phyloP scores from a whole-genome alignment of 2,329 filamentous ascomycete genomes.

The Colletotrichum magnum region DNA sequence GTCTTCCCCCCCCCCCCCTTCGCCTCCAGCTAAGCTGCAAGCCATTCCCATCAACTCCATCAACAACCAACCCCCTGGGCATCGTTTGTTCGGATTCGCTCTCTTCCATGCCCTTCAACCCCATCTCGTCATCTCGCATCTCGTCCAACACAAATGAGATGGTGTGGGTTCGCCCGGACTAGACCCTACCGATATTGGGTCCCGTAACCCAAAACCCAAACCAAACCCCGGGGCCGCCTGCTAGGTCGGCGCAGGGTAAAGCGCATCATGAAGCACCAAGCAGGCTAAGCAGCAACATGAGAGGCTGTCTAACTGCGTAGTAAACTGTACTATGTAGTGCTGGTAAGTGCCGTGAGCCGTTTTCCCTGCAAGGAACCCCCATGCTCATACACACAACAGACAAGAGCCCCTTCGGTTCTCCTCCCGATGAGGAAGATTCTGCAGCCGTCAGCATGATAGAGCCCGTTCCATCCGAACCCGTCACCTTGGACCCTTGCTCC shows the following conservation, averaged over 20 bases:
- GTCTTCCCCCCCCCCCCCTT: slow-evolving; percentile 8
- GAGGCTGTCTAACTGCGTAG: no score
- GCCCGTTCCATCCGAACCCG: slow-evolving; percentile 21
- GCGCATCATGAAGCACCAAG: neutral
- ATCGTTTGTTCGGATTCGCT: slow-evolving; percentile 3
- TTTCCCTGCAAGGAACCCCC: neutral
- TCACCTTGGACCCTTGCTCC: neutral
- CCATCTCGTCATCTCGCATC: slow-evolving; percentile 18
- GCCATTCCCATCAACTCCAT: no score
- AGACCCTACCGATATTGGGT: slow-evolving; percentile 5
- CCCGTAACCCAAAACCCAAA: no score
- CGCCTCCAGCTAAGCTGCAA: slow-evolving; percentile 20
- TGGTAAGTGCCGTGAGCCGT: no score
- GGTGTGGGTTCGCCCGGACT: neutral
- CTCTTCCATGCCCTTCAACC: slow-evolving; percentile 19
- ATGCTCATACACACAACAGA: neutral
- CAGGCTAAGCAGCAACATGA: neutral
- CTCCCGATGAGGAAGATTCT: no score
- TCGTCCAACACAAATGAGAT: neutral
- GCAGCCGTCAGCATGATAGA: no score
- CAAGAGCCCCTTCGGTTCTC: no score
- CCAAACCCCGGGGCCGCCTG: neutral
- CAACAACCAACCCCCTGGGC: neutral
- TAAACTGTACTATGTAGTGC: no score
- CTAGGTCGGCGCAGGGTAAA: neutral